Evolutionary conservation across 164 flowering plant genomes (phyloP).

Genomic region (Annona squamosa): DNA sequence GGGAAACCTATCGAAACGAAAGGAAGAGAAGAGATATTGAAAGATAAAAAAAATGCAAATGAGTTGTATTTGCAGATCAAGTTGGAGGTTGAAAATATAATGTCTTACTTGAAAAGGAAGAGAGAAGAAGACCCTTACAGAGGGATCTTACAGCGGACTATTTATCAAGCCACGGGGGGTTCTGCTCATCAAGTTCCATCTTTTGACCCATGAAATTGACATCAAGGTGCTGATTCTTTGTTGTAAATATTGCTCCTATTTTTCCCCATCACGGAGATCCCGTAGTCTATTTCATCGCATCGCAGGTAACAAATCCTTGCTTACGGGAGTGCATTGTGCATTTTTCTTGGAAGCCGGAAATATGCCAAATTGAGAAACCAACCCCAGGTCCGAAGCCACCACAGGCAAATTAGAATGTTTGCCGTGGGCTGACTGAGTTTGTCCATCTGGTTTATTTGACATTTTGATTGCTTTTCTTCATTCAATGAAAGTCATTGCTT

Average conservation of each 20-base stretch:
- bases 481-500: no score
- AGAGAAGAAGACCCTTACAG: constrained; percentile 83
- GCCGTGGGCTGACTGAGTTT: no score
- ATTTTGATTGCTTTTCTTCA: no score
- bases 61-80: constrained; percentile 53
- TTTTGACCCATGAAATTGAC: constrained; percentile 31
- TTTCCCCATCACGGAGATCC: background rate
- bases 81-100: constrained; percentile 44
- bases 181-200: constrained; percentile 29
- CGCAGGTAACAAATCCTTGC: background rate
- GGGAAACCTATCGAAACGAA: constrained; percentile 75
- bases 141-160: constrained; percentile 41
- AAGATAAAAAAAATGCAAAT: constrained; percentile 45
- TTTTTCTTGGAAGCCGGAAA: background rate
- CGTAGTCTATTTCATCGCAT: background rate
- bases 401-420: no score
- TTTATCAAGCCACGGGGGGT: constrained; percentile 31
- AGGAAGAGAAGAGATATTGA: constrained; percentile 40
- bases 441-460: no score
- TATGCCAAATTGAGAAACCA: background rate
- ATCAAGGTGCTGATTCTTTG: background rate
- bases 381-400: no score
- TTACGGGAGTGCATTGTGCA: background rate
- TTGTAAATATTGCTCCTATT: background rate
- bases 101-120: constrained; percentile 56